Evolutionary conservation across 352 stramenopile genomes (phyloP).

Genomic region (Phytophthora palmivora): DNA sequence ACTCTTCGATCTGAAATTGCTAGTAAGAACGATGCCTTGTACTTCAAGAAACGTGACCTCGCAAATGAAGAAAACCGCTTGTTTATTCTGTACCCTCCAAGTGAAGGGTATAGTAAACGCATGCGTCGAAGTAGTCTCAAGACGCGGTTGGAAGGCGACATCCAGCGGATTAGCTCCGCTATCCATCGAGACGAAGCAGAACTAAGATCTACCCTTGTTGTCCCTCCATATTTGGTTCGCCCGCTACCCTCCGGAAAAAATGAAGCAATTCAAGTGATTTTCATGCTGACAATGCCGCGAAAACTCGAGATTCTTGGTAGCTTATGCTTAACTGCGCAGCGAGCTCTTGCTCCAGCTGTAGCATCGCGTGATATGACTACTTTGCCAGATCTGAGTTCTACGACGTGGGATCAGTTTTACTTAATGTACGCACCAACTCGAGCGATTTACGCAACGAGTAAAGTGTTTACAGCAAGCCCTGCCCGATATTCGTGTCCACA

Average conservation of each 20-base stretch:
- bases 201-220: slow-evolving; percentile 1
- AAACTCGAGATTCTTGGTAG: slow-evolving; percentile 46
- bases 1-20: no score
- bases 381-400: slow-evolving; percentile 3
- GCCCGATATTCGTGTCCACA: slow-evolving; percentile 14
- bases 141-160: neutral
- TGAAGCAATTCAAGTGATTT: slow-evolving; percentile 46
- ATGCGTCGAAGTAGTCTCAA: neutral
- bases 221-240: slow-evolving; percentile 39
- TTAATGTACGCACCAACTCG: neutral
- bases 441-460: neutral
- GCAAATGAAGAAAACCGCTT: no score
- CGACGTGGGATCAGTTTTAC: slow-evolving; percentile 37
- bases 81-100: no score
- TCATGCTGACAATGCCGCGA: slow-evolving; percentile 48
- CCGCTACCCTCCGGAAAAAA: slow-evolving; percentile 35
- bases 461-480: slow-evolving; percentile 25
- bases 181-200: slow-evolving; percentile 13
- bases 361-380: slow-evolving; percentile 10
- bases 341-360: slow-evolving; percentile 28
- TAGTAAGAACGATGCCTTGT: no score
- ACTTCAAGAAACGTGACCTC: no score
- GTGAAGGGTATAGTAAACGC: no score
- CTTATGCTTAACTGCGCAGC: slow-evolving; percentile 47
- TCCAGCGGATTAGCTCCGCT: neutral